Evolutionary conservation across 108 stramenopile genomes (phyloP).

Genomic region (Chaetoceros tenuissimus): DNA sequence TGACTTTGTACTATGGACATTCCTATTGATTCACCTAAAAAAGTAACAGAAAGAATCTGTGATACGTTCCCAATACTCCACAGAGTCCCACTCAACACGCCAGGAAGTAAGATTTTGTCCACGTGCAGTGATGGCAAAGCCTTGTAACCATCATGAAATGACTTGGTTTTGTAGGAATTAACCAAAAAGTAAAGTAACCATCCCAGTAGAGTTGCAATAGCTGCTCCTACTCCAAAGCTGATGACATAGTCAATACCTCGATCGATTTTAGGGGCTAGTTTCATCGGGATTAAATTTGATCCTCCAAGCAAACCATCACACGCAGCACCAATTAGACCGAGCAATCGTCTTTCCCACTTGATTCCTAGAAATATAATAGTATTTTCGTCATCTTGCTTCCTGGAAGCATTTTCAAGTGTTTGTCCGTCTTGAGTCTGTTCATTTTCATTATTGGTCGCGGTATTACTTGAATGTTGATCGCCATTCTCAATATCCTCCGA

Average conservation of each 20-base stretch:
- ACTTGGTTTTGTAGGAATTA: neutral
- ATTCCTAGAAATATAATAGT: neutral
- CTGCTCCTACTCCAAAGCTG: neutral
- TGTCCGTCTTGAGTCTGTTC: too few species aligned
- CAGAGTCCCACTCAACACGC: constrained; percentile 22
- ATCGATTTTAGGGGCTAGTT: neutral
- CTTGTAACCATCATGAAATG: neutral
- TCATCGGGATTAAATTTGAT: neutral
- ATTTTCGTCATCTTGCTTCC: too few species aligned
- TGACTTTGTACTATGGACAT: constrained; percentile 44
- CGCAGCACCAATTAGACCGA: neutral
- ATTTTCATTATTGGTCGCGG: too few species aligned
- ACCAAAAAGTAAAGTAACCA: neutral
- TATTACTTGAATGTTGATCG: neutral
- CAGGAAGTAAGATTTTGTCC: neutral
- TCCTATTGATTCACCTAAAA: constrained; percentile 78
- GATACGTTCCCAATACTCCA: constrained; percentile 71
- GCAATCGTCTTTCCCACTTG: neutral
- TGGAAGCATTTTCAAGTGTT: too few species aligned
- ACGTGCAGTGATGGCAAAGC: neutral
- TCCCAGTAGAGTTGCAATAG: neutral
- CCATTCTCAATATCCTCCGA: neutral
- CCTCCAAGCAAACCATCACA: neutral
- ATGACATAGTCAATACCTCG: neutral
- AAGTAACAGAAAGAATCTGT: constrained; percentile 54